Evolutionary conservation across 1,139 yeast species (phyloP).

Genomic region (Dujonia santamariae): DNA sequence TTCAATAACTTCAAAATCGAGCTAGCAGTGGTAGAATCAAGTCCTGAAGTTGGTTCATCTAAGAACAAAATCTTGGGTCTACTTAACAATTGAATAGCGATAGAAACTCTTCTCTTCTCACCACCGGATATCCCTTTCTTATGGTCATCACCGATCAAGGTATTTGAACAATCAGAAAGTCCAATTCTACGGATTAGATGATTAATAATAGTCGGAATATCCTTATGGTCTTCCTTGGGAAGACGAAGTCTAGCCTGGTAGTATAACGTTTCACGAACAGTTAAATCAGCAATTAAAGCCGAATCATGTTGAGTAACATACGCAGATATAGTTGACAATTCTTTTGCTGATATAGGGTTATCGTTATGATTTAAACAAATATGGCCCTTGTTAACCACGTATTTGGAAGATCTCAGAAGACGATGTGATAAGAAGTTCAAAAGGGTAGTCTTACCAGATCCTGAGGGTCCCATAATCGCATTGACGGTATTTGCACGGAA

Average conservation of each 20-base stretch:
- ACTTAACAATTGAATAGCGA: constrained; percentile 72
- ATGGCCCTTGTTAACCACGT: constrained; percentile 20
- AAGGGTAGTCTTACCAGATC: constrained; percentile 79
- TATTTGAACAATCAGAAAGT: constrained; percentile 72
- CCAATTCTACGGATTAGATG: constrained; percentile 66
- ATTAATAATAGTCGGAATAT: constrained; percentile 39
- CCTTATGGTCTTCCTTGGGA: constrained; percentile 29
- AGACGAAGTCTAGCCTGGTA: constrained; percentile 72
- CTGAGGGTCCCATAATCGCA: constrained; percentile 88
- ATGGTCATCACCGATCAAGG: constrained; percentile 67
- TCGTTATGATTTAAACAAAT: too few relatives aligned
- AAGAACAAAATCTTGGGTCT: constrained; percentile 68
- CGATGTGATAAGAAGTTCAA: constrained; percentile 67
- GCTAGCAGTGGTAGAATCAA: constrained; percentile 77
- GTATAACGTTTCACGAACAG: constrained; percentile 72
- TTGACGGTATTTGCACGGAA: constrained; percentile 66
- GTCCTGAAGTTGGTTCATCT: constrained; percentile 89
- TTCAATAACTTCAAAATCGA: constrained; percentile 63
- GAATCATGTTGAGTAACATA: constrained; percentile 83
- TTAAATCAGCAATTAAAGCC: constrained; percentile 63
- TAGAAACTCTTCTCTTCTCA: constrained; percentile 78
- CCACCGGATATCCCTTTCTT: constrained; percentile 86
- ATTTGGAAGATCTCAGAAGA: constrained; percentile 34
- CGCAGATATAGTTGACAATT: constrained; percentile 51
- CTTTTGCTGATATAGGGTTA: constrained; percentile 36